Base-by-base conservation (phyloP, 306 rosid species). In the Acmispon strigosus region DNA sequence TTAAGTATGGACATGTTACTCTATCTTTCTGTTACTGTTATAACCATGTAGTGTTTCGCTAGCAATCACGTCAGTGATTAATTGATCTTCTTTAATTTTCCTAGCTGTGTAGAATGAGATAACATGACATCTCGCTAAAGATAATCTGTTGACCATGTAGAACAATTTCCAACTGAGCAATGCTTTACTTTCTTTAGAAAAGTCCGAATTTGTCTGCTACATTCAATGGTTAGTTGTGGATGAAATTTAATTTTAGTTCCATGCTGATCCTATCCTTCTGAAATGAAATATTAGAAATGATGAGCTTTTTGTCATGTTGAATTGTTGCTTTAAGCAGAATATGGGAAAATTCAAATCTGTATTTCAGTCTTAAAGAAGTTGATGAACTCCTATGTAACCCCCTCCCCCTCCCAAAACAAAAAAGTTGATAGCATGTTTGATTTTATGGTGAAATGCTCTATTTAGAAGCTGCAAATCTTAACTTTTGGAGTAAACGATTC, bases 121-220 rank as follows among this genome's bases (percentile, higher is more conserved):
- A 32, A 32, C 27, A 29, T 68, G 15, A 19, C n/a, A 53, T 39
- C 24, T 41, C 9, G 42, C 12, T 4, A 24, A 74, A 45, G 24
- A 37, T 16, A 27, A 53, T 74, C 72, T 74, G 20, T 59, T 60
- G 53, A 61, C 22, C 20, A 41, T 53, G 44, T 79, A 27, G 63
- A 54, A 47, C 61, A 9, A 74, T 44, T 45, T 45, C 19, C 72
- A 52, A 4, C 60, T 22, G 19, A 8, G 45, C 27, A 58, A 62
- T 74, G 42, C 58, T 74, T 68, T 74, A 0, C 44, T 52, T 59
- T 20, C 45, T 16, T 15, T 63, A 20, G 69, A 58, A 45, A 43
- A 4, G 2, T n/a, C 43, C 36, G 24, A 48, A 11, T 42, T 41
- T 9, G 10, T 39, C n/a, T 48, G 52, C 70, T 61, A n/a, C 13